Base-by-base conservation (phyloP, 2,329 filamentous ascomycete species). In the Cladophialophora psammophila region DNA sequence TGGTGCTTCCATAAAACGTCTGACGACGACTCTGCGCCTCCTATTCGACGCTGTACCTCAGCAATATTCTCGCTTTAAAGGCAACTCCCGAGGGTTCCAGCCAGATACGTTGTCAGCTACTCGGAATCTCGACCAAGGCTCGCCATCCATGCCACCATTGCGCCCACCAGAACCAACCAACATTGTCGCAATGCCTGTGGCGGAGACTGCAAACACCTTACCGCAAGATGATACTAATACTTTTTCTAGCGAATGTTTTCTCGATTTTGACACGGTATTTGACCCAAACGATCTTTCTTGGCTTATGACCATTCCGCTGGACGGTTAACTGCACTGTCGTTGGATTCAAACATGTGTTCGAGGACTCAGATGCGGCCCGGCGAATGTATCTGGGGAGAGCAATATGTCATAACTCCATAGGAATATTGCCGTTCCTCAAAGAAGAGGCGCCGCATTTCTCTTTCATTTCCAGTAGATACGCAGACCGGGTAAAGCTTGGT, bases 21-120 rank as follows among this genome's bases (percentile, higher is more conserved):
- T 67, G 4, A 38, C 34, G 12, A 64, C 56, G 9, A 67, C 61
- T 13, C 52, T 64, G 35, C 55, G 56, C 20, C 50, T 64, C 6
- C 52, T 67, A 6, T 64, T 60, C 34, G 65, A 67, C 13, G 52
- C 60, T 20, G 54, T 67, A 13, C 65, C 61, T 10, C 65, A 58
- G 26, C 61, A 64, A 26, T 58, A 57, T 15, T 64, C 61, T 9
- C 53, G 61, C 3, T 53, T 64, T 26, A 57, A 35, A 35, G 40
- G 52, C 8, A 53, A 36, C 34, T n/a, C 26, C 12, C 42, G 26
- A 54, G 26, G 38, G 18, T 6, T 13, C 15, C 59, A 40, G 34
- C 12, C 42, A 18, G 34, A 40, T 9, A n/a, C 13, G 13, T 31
- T 6, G 20, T 58, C 54, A 10, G 10, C 12, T 20, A 9, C 32